Percentiles rank a stretch among this genome's conserved stretches.
phyloP scores from a whole-genome alignment of 1,284 basidiomycete species.

The Hortiboletus rubellus region DNA sequence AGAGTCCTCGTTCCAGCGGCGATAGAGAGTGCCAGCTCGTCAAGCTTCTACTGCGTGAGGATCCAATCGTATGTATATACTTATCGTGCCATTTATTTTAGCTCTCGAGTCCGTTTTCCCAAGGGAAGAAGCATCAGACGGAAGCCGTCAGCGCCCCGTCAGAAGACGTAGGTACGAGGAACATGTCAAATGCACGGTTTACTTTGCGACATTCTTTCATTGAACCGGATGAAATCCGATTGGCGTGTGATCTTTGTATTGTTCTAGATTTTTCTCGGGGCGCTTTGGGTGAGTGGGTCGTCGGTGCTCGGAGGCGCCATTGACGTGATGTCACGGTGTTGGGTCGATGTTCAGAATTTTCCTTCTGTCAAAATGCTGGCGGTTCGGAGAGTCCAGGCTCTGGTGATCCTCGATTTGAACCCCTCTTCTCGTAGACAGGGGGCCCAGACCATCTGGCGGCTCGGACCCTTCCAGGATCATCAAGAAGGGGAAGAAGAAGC shows the following conservation, averaged over 20 bases:
- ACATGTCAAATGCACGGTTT: conserved; percentile 1
- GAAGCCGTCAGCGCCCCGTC: neutral
- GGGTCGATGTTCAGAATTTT: neutral
- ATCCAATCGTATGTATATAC: neutral
- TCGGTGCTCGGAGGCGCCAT: conserved; percentile 2
- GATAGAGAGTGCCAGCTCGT: conserved; percentile 1
- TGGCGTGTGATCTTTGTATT: neutral
- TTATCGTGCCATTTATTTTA: conserved; percentile 7
- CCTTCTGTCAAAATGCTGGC: neutral
- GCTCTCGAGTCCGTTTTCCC: neutral
- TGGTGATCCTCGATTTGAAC: neutral
- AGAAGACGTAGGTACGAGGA: neutral
- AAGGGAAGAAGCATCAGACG: neutral
- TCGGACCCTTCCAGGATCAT: neutral
- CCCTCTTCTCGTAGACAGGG: neutral
- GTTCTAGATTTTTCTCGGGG: neutral
- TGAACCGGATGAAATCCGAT: neutral
- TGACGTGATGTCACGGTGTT: conserved; percentile 11
- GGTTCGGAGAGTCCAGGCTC: neutral
- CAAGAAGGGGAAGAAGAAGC: neutral
- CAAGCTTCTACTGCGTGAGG: conserved; percentile 17
- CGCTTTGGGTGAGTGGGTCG: neutral
- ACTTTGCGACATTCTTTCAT: neutral
- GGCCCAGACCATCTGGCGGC: neutral
- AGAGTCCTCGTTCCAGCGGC: conserved; percentile 14